phyloP scores from a whole-genome alignment of 2,329 filamentous ascomycete species.

The Scytalidium lignicola region DNA sequence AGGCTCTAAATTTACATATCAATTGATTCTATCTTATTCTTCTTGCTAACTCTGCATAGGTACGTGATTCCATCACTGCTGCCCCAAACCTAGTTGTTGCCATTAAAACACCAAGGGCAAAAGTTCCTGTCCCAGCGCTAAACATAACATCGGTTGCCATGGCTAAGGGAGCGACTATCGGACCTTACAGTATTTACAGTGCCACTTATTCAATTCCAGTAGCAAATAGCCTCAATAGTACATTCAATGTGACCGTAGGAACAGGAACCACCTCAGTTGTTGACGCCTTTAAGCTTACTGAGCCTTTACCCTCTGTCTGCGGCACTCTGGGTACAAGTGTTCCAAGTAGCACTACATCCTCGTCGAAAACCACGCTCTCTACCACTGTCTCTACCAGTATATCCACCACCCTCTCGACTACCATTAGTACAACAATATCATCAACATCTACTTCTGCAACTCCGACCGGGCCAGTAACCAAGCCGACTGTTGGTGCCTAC shows the following conservation, averaged over 20 bases:
- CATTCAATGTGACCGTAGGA: conserved; percentile 20
- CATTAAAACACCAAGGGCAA: neutral
- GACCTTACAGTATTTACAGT: conserved; percentile 21
- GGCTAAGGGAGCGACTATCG: conserved; percentile 15
- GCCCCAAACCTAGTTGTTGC: neutral
- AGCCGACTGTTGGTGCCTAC: conserved; percentile 17
- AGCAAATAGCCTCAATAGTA: conserved; percentile 7
- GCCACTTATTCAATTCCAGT: conserved; percentile 13
- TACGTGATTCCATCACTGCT: neutral
- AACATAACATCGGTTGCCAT: conserved; percentile 14
- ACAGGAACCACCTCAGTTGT: conserved; percentile 21
- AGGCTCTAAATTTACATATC: neutral
- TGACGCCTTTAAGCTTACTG: conserved; percentile 45
- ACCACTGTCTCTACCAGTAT: conserved; percentile 2
- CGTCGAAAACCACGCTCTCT: neutral
- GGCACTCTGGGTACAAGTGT: conserved; percentile 25
- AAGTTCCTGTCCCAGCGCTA: conserved; percentile 15
- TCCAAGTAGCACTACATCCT: conserved; percentile 6
- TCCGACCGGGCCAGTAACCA: conserved; percentile 15
- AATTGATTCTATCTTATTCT: too few species aligned
- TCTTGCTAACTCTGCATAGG: neutral
- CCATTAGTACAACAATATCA: conserved; percentile 2
- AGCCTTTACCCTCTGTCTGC: conserved; percentile 40
- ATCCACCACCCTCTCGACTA: conserved; percentile 1
- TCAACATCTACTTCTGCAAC: conserved; percentile 10